Evolutionary conservation across 169 alveolate species (phyloP).

Genomic region (Plasmodium blacklocki): DNA sequence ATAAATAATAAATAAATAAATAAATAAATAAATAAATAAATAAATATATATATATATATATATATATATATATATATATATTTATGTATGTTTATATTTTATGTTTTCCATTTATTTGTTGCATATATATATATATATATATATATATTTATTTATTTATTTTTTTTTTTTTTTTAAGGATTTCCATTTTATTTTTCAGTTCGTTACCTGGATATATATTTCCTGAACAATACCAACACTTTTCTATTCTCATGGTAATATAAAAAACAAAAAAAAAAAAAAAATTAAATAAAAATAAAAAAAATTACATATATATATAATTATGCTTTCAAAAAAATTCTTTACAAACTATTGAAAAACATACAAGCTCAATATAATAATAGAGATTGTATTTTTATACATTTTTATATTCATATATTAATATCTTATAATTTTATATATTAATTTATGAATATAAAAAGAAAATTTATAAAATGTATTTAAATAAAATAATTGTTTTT

Average conservation of each 20-base stretch:
- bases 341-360: no score
- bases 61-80: background rate
- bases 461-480: no score
- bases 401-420: no score
- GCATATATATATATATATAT: background rate
- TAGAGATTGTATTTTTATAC: no score
- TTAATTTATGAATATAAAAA: no score
- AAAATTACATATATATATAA: background rate
- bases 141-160: background rate
- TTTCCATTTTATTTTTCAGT: background rate
- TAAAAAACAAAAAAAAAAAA: background rate
- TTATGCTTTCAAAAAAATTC: no score
- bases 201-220: conserved; percentile 94
- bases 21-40: background rate
- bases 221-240: conserved; percentile 97
- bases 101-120: background rate
- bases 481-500: no score
- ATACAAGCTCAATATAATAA: no score
- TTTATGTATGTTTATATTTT: background rate
- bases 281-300: background rate
- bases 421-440: no score
- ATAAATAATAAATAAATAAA: background rate
- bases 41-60: background rate
- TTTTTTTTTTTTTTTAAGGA: no score
- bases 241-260: conserved; percentile 94